Evolutionary conservation across 2,329 filamentous ascomycete species (phyloP).

Genomic region (Sclerotinia borealis): DNA sequence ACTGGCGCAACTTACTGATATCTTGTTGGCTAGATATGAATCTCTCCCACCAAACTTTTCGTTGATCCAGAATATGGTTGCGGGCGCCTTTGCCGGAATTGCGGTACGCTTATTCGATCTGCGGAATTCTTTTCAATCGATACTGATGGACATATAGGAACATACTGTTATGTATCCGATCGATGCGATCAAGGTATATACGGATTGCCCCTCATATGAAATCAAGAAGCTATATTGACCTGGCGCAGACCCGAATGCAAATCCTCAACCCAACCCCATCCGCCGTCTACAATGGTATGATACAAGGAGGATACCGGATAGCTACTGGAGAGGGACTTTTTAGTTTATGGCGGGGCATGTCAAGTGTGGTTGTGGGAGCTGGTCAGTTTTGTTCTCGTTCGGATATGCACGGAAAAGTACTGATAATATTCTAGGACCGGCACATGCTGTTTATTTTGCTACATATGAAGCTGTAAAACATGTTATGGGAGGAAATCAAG

Average conservation of each 20-base stretch:
- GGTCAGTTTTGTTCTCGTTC: slow-evolving; percentile 49
- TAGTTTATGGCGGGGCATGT: slow-evolving; percentile 93
- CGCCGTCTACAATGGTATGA: slow-evolving; percentile 80
- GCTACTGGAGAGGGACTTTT: slow-evolving; percentile 82
- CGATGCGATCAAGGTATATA: slow-evolving; percentile 84
- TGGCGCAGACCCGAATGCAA: slow-evolving; percentile 86
- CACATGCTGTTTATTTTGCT: slow-evolving; percentile 96
- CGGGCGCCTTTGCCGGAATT: slow-evolving; percentile 84
- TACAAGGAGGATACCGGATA: slow-evolving; percentile 89
- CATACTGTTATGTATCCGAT: slow-evolving; percentile 99
- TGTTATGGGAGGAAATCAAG: slow-evolving; percentile 84
- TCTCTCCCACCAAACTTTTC: slow-evolving; percentile 91
- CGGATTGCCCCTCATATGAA: slow-evolving; percentile 4
- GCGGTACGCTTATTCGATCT: slow-evolving; percentile 23
- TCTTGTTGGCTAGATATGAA: slow-evolving; percentile 61
- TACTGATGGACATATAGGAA: slow-evolving; percentile 52
- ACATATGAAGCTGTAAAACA: slow-evolving; percentile 98
- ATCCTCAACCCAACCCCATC: slow-evolving; percentile 78
- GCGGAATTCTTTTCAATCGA: slow-evolving; percentile 15
- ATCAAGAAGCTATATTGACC: slow-evolving; percentile 15
- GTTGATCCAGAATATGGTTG: slow-evolving; percentile 87
- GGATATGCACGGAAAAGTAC: slow-evolving; percentile 10
- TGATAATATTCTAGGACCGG: slow-evolving; percentile 61
- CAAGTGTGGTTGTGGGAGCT: slow-evolving; percentile 90
- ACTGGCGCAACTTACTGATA: slow-evolving; percentile 20